These are phyloP conservation scores for Xylariales sp. DNA, from an alignment of 2,329 filamentous ascomycete genomes.

Conservation along the genomic window DNA sequence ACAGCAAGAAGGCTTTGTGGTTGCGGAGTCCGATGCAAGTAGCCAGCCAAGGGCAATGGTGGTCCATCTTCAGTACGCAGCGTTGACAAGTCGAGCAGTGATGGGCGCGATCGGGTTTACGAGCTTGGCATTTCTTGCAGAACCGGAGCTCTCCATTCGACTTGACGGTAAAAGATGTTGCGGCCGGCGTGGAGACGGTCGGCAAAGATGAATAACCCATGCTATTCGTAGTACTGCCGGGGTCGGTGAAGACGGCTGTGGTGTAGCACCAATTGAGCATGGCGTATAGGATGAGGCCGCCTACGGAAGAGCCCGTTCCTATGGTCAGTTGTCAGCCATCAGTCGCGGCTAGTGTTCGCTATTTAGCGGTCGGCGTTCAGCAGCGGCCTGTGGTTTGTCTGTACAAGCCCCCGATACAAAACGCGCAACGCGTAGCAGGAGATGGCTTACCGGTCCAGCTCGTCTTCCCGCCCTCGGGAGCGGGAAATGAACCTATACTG, in stretches of 20 bases:
- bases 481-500: slow-evolving; percentile 69
- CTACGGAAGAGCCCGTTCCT: slow-evolving; percentile 67
- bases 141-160: slow-evolving; percentile 86
- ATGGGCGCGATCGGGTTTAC: slow-evolving; percentile 95
- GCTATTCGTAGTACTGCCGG: slow-evolving; percentile 75
- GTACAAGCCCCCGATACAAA: background rate
- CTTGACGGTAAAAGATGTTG: slow-evolving; percentile 90
- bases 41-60: slow-evolving; percentile 98
- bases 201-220: slow-evolving; percentile 84
- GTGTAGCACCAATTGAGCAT: slow-evolving; percentile 92
- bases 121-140: slow-evolving; percentile 96
- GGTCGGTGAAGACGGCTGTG: slow-evolving; percentile 90
- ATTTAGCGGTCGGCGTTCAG: background rate
- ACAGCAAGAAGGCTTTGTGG: slow-evolving; percentile 95
- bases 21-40: slow-evolving; percentile 94
- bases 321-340: slow-evolving; percentile 10
- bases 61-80: slow-evolving; percentile 99
- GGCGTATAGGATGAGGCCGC: slow-evolving; percentile 78
- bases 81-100: slow-evolving; percentile 95
- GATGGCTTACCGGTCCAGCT: slow-evolving; percentile 66
- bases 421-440: background rate
- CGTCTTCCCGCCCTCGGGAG: slow-evolving; percentile 57
- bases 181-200: slow-evolving; percentile 69
- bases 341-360: slow-evolving; percentile 33
- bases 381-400: background rate